A percentile compares a stretch with the other conserved stretches of the same genome.
These are phyloP conservation scores for Russula abietina DNA, from an alignment of 768 basidiomycete species.

Conservation along the genomic window DNA sequence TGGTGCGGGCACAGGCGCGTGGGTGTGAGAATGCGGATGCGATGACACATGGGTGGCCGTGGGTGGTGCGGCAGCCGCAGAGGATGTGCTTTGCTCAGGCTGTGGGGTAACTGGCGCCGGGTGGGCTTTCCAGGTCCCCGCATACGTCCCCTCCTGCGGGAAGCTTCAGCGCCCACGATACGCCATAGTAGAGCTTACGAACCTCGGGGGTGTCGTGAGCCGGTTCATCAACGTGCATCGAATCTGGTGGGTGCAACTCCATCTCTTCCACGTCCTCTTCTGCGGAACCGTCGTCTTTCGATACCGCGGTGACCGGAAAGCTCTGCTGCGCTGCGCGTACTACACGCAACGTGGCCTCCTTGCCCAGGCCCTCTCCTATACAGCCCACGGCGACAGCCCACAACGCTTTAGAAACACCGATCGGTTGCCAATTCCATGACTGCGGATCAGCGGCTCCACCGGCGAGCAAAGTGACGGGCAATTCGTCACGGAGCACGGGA, in stretches of 20 bases:
- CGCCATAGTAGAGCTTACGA: slow-evolving; percentile 1
- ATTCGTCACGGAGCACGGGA: slow-evolving; percentile 61
- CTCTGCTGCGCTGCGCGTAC: slow-evolving; percentile 55
- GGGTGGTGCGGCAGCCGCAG: slow-evolving; percentile 13
- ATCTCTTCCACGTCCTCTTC: slow-evolving; percentile 27
- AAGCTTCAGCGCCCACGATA: neutral
- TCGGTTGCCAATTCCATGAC: slow-evolving; percentile 72
- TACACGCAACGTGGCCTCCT: slow-evolving; percentile 55
- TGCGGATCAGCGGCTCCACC: slow-evolving; percentile 41
- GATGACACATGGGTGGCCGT: slow-evolving; percentile 23
- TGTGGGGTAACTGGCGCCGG: slow-evolving; percentile 16
- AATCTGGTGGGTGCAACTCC: slow-evolving; percentile 17
- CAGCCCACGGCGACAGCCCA: slow-evolving; percentile 69
- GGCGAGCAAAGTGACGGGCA: slow-evolving; percentile 58
- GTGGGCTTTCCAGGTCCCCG: slow-evolving; percentile 19
- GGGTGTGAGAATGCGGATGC: slow-evolving; percentile 25
- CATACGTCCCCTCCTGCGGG: slow-evolving; percentile 14
- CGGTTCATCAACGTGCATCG: slow-evolving; percentile 22
- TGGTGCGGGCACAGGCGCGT: slow-evolving; percentile 19
- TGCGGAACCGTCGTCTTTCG: slow-evolving; percentile 7
- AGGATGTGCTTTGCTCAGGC: slow-evolving; percentile 11
- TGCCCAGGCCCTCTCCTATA: slow-evolving; percentile 52
- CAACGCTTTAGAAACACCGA: slow-evolving; percentile 62
- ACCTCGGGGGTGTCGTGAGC: slow-evolving; percentile 18
- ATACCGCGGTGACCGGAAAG: slow-evolving; percentile 28